Percentiles rank a stretch among this genome's conserved stretches.
Conservation (phyloP, 208 protist species). For the Naegleria lovaniensis region DNA sequence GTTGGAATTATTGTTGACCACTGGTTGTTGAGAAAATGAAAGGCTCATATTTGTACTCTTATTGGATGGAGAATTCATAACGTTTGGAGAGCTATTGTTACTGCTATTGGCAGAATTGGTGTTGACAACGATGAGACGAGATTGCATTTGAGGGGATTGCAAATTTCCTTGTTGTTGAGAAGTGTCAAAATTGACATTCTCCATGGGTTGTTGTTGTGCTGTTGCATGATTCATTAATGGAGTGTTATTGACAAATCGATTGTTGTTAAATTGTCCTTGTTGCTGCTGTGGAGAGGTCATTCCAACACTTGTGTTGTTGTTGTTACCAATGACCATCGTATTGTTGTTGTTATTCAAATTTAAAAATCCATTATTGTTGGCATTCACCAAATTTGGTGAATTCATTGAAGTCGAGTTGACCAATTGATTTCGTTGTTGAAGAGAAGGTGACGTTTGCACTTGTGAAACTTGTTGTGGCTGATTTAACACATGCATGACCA, state of each 20-base stretch:
- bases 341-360: not conserved
- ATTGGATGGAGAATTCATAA: no score
- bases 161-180: not conserved
- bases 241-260: not conserved
- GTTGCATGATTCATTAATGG: not conserved
- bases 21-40: not conserved
- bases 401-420: no score
- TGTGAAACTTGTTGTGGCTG: not conserved
- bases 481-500: not conserved
- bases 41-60: no score
- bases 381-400: not conserved
- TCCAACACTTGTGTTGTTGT: not conserved
- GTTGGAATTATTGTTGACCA: not conserved
- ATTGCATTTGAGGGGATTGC: not conserved
- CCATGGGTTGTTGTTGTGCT: not conserved
- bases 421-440: no score
- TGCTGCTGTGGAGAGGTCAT: not conserved
- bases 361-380: not conserved
- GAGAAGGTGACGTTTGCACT: not conserved
- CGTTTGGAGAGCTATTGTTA: not conserved
- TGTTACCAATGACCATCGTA: not conserved
- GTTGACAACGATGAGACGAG: not conserved
- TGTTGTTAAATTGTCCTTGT: not conserved
- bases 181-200: not conserved
- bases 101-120: not conserved